Evolutionary conservation across 768 basidiomycete genomes (phyloP).

Genomic region (Collybia sordida): DNA sequence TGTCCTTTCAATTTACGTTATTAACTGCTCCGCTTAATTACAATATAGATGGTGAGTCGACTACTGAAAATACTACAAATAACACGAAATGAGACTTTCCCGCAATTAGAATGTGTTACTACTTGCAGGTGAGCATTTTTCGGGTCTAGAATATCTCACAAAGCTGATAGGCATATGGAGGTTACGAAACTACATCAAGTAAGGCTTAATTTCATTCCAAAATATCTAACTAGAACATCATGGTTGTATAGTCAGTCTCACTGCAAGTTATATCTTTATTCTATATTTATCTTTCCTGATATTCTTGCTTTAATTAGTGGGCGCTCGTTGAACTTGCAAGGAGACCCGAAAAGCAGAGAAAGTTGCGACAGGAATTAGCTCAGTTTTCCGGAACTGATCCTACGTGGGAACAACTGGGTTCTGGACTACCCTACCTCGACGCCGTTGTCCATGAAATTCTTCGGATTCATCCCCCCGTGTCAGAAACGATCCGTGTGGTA

Average conservation of each 20-base stretch:
- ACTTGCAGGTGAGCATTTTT: neutral
- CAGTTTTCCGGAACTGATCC: slow-evolving; percentile 44
- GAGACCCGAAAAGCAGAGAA: neutral
- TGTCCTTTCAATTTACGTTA: neutral
- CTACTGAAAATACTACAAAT: no score
- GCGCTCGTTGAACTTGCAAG: slow-evolving; percentile 2
- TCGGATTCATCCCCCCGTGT: slow-evolving; percentile 41
- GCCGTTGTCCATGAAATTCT: slow-evolving; percentile 46
- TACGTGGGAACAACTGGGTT: slow-evolving; percentile 51
- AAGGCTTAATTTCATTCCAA: neutral
- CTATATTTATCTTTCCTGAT: neutral
- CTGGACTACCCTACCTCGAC: slow-evolving; percentile 54
- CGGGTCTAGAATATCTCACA: neutral
- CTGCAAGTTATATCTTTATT: neutral
- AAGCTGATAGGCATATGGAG: neutral
- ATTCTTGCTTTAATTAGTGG: neutral
- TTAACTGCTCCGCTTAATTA: neutral
- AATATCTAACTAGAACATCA: neutral
- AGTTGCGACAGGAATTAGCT: slow-evolving; percentile 34
- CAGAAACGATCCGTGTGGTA: slow-evolving; percentile 37
- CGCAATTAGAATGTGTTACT: slow-evolving; percentile 1
- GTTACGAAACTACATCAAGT: slow-evolving; percentile 5
- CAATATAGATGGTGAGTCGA: slow-evolving; percentile 7
- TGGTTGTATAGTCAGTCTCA: neutral
- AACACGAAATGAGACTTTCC: neutral